phyloP scores from a whole-genome alignment of 2,329 filamentous ascomycete species.

The Mycogone perniciosa region DNA sequence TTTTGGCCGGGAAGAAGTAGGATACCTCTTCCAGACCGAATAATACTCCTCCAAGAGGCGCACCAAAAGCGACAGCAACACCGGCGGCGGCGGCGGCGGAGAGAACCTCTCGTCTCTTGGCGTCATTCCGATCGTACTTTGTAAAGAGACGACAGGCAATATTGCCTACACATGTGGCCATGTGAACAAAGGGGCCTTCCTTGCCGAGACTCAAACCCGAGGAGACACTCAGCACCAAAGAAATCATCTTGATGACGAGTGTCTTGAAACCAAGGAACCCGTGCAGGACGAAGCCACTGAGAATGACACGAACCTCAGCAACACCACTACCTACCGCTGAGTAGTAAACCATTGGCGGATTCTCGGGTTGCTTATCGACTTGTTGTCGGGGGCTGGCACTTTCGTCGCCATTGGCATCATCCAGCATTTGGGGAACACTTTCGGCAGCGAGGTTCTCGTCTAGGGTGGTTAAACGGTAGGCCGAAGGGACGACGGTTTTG shows the following conservation, averaged over 20 bases:
- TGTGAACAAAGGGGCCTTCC: conserved; percentile 94
- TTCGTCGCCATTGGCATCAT: conserved; percentile 38
- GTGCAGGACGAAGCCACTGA: conserved; percentile 96
- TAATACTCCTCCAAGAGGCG: conserved; percentile 77
- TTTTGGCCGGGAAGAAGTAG: conserved; percentile 97
- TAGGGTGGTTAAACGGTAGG: conserved; percentile 77
- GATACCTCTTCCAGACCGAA: conserved; percentile 93
- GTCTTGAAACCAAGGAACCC: conserved; percentile 89
- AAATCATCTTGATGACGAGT: conserved; percentile 75
- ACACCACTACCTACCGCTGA: conserved; percentile 94
- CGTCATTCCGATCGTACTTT: conserved; percentile 93
- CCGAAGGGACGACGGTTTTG: conserved; percentile 89
- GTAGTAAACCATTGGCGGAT: conserved; percentile 83
- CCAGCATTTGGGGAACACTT: conserved; percentile 29
- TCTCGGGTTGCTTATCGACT: conserved; percentile 29
- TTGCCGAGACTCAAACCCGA: conserved; percentile 93
- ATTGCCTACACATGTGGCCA: conserved; percentile 90
- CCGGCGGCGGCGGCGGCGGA: conserved; percentile 88
- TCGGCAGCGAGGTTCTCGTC: conserved; percentile 87
- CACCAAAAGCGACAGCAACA: conserved; percentile 90
- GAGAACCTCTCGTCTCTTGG: conserved; percentile 86
- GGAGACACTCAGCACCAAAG: conserved; percentile 79
- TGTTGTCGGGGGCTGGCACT: conserved; percentile 38
- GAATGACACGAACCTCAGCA: conserved; percentile 92
- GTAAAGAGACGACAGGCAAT: conserved; percentile 88